Percentiles rank a stretch among this genome's conserved stretches.
These are phyloP conservation scores for Vitis cinerea DNA, from an alignment of 164 flowering plant species.

Conservation along the genomic window DNA sequence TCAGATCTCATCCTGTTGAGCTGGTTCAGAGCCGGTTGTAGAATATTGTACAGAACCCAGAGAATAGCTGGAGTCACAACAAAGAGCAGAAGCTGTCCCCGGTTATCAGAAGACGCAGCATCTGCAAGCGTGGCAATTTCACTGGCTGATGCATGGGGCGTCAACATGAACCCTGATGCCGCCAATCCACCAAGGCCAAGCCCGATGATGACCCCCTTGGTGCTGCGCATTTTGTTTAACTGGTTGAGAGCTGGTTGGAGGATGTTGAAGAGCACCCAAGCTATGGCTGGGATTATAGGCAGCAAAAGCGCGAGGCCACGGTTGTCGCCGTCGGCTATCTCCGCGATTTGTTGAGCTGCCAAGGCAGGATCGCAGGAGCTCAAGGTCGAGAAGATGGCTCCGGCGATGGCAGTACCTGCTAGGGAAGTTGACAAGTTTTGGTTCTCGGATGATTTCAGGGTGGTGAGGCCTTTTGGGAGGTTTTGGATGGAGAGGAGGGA, in stretches of 20 bases:
- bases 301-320: conserved; percentile 77
- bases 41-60: conserved; percentile 78
- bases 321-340: conserved; percentile 67
- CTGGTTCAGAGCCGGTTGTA: conserved; percentile 94
- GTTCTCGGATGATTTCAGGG: conserved; percentile 15
- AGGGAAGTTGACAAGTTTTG: conserved; percentile 9
- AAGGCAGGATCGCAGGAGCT: conserved; percentile 67
- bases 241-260: conserved; percentile 91
- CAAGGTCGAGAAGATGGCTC: conserved; percentile 49
- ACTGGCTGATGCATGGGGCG: conserved; percentile 48
- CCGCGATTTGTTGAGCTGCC: conserved; percentile 63
- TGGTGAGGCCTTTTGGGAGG: conserved; percentile 55
- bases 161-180: conserved; percentile 41
- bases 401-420: conserved; percentile 60
- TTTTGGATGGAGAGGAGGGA: conserved; percentile 52
- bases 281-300: conserved; percentile 79
- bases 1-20: conserved; percentile 77
- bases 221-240: conserved; percentile 58
- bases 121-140: conserved; percentile 59
- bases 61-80: conserved; percentile 65
- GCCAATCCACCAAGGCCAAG: conserved; percentile 69
- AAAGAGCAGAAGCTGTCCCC: conserved; percentile 60
- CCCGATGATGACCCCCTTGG: conserved; percentile 61
- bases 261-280: conserved; percentile 85
- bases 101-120: conserved; percentile 40